Percentiles rank a stretch among this genome's conserved stretches.
phyloP scores from a whole-genome alignment of 768 basidiomycete species.

The Cyclocybe cylindracea region DNA sequence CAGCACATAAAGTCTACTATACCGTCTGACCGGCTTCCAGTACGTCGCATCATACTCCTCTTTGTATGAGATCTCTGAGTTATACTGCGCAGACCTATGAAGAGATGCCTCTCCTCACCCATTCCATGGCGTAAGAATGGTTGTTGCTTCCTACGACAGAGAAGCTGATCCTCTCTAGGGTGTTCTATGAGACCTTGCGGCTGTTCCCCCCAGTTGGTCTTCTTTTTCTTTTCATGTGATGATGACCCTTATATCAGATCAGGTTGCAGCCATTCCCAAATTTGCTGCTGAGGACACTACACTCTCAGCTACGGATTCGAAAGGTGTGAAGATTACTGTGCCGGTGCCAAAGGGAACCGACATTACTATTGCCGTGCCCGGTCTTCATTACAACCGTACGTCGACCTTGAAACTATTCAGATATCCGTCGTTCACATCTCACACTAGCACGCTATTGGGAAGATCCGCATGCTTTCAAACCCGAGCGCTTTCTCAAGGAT shows the following conservation, averaged over 20 bases:
- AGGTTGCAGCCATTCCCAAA: constrained; percentile 48
- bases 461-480: constrained; percentile 43
- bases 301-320: constrained; percentile 30
- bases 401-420: neutral
- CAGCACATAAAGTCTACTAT: constrained; percentile 32
- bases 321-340: constrained; percentile 39
- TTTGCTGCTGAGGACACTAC: constrained; percentile 45
- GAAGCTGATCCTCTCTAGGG: constrained; percentile 25
- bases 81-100: constrained; percentile 33
- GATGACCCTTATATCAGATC: constrained; percentile 1
- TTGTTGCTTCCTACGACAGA: neutral
- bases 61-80: neutral
- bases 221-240: neutral
- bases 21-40: constrained; percentile 25
- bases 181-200: constrained; percentile 51
- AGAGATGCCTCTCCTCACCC: constrained; percentile 38
- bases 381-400: constrained; percentile 54
- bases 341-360: constrained; percentile 43
- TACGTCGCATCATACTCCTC: constrained; percentile 9
- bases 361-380: constrained; percentile 37
- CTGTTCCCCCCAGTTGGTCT: constrained; percentile 45
- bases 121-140: constrained; percentile 37
- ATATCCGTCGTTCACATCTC: neutral
- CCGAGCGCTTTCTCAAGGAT: constrained; percentile 50
- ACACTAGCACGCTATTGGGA: constrained; percentile 48